These are phyloP conservation scores for Pseudogymnoascus verrucosus DNA, from an alignment of 2,329 filamentous ascomycete genomes.

Conservation along the genomic window DNA sequence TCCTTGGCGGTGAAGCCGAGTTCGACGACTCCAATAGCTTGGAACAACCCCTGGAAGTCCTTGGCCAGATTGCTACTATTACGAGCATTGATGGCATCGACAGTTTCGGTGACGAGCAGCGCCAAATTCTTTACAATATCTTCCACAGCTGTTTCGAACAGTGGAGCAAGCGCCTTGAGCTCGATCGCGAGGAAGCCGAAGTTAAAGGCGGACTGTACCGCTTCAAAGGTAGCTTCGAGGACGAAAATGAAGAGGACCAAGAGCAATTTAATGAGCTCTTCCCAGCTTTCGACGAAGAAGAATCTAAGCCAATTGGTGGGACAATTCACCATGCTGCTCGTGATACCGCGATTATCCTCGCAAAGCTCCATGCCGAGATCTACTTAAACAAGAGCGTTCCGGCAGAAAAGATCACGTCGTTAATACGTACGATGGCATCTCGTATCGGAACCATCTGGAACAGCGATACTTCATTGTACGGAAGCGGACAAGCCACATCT, in stretches of 20 bases:
- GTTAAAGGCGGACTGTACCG: slow-evolving; percentile 71
- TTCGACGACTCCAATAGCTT: not conserved
- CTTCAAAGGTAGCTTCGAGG: slow-evolving; percentile 69
- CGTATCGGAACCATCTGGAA: slow-evolving; percentile 20
- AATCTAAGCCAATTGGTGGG: slow-evolving; percentile 17
- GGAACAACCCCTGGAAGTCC: slow-evolving; percentile 36
- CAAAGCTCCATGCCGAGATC: slow-evolving; percentile 48
- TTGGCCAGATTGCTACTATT: slow-evolving; percentile 40
- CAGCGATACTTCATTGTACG: slow-evolving; percentile 12
- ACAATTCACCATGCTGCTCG: slow-evolving; percentile 16
- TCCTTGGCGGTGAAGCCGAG: slow-evolving; percentile 39
- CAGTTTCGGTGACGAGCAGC: slow-evolving; percentile 34
- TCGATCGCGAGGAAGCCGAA: slow-evolving; percentile 68
- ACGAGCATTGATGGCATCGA: slow-evolving; percentile 41
- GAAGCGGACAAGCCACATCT: slow-evolving; percentile 18
- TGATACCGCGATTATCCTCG: slow-evolving; percentile 45
- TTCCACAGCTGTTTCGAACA: slow-evolving; percentile 68
- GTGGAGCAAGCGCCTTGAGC: slow-evolving; percentile 70
- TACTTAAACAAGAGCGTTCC: slow-evolving; percentile 19
- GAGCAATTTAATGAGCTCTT: slow-evolving; percentile 75
- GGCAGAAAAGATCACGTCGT: slow-evolving; percentile 20
- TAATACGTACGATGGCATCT: slow-evolving; percentile 23
- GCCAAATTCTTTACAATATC: slow-evolving; percentile 52
- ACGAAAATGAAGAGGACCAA: slow-evolving; percentile 65
- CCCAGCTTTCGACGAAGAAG: slow-evolving; percentile 58